A percentile compares a stretch with the other conserved stretches of the same genome.
phyloP scores from a whole-genome alignment of 192 early-diverging fungal species.

The Podila horticola region DNA sequence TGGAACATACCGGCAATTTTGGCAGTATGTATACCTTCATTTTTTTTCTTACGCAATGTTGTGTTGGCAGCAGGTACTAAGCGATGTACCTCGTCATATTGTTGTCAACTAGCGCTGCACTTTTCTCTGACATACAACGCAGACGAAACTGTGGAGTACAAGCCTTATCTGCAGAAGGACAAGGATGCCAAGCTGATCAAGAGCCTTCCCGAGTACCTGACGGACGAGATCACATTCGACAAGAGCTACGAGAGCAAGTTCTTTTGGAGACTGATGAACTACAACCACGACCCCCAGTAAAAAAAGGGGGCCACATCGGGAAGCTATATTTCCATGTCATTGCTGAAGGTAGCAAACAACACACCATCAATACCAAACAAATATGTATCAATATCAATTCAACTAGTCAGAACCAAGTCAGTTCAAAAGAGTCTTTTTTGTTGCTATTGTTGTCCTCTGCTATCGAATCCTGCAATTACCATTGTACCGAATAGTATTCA shows the following conservation, averaged over 20 bases:
- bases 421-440: too few relatives aligned
- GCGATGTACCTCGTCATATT: background rate
- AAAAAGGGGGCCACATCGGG: too few relatives aligned
- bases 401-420: too few relatives aligned
- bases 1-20: conserved; percentile 28
- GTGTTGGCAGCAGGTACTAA: background rate
- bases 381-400: too few relatives aligned
- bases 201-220: conserved; percentile 35
- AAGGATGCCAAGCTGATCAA: conserved; percentile 20
- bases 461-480: too few relatives aligned
- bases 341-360: too few relatives aligned
- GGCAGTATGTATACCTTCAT: conserved; percentile 26
- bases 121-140: conserved; percentile 35
- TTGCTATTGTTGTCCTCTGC: too few relatives aligned
- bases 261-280: conserved; percentile 36
- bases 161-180: conserved; percentile 7
- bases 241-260: conserved; percentile 32
- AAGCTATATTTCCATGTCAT: too few relatives aligned
- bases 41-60: background rate
- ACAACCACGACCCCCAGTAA: conserved; percentile 20
- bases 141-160: conserved; percentile 10
- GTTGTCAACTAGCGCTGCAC: conserved; percentile 8
- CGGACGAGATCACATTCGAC: conserved; percentile 31
- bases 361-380: too few relatives aligned
- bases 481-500: too few relatives aligned